These are phyloP conservation scores for Camellia granthamiana DNA, from an alignment of 148 eudicot species.

Conservation along the genomic window DNA sequence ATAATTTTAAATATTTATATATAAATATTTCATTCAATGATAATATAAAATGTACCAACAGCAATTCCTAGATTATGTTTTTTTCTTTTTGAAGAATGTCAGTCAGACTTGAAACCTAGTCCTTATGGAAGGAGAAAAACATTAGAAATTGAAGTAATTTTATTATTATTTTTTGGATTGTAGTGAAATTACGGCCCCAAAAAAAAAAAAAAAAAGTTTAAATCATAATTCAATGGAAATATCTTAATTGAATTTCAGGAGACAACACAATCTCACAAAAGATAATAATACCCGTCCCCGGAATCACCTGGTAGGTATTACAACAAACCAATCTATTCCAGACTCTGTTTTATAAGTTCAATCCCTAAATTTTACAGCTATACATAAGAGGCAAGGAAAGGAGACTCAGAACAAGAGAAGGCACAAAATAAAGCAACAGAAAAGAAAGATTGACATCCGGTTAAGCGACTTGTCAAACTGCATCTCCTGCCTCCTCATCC, in stretches of 20 bases:
- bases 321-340: background rate
- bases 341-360: background rate
- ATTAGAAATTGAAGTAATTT: no score
- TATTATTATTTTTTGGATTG: no score
- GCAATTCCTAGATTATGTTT: no score
- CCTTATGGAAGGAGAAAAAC: no score
- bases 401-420: slow-evolving; percentile 32
- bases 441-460: slow-evolving; percentile 64
- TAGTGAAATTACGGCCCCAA: background rate
- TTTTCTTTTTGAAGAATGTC: no score
- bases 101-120: no score
- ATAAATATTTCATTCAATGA: no score
- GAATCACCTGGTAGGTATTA: background rate
- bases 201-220: background rate
- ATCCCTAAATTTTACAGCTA: slow-evolving; percentile 1
- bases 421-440: slow-evolving; percentile 62
- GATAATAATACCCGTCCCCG: background rate
- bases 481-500: slow-evolving; percentile 77
- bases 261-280: background rate
- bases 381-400: background rate
- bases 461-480: slow-evolving; percentile 65
- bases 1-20: no score
- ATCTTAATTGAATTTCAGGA: background rate
- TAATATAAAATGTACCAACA: no score
- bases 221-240: background rate